Evolutionary conservation across 1,139 yeast genomes (phyloP).

Genomic region (Yamadazyma kanchanaburiensis): DNA sequence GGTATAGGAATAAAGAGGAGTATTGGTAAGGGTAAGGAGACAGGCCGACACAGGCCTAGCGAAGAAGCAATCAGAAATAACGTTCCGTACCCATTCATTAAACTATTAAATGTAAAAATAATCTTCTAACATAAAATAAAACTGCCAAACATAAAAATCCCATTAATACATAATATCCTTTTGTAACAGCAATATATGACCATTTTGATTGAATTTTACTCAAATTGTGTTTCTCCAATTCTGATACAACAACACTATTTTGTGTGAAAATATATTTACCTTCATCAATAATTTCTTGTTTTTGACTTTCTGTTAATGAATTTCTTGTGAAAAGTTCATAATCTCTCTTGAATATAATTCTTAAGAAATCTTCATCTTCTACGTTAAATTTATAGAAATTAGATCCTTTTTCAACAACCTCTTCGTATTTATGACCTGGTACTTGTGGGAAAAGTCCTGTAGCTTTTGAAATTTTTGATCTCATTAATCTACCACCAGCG

Average conservation of each 20-base stretch:
- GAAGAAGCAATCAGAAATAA: not conserved
- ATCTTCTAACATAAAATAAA: constrained; percentile 25
- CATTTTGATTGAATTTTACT: constrained; percentile 53
- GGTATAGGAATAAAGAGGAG: too few species aligned
- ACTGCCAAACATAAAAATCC: constrained; percentile 19
- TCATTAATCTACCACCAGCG: constrained; percentile 80
- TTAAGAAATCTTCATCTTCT: constrained; percentile 62
- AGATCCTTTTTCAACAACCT: constrained; percentile 59
- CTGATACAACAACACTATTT: constrained; percentile 58
- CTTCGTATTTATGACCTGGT: constrained; percentile 59
- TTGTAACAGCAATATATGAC: constrained; percentile 52
- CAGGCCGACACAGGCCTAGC: too few species aligned
- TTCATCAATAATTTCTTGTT: constrained; percentile 66
- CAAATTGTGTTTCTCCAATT: constrained; percentile 64
- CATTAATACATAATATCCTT: constrained; percentile 41
- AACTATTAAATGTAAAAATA: constrained; percentile 11
- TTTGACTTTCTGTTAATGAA: constrained; percentile 63
- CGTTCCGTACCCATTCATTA: not conserved
- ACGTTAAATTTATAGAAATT: constrained; percentile 72
- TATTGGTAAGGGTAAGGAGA: too few species aligned
- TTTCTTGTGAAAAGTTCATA: constrained; percentile 76
- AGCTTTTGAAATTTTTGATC: constrained; percentile 63
- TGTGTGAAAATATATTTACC: constrained; percentile 63
- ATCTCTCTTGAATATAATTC: constrained; percentile 67
- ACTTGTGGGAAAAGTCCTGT: constrained; percentile 74